phyloP scores from a whole-genome alignment of 371 early-diverging fungal genomes.

The Smittium culicis region DNA sequence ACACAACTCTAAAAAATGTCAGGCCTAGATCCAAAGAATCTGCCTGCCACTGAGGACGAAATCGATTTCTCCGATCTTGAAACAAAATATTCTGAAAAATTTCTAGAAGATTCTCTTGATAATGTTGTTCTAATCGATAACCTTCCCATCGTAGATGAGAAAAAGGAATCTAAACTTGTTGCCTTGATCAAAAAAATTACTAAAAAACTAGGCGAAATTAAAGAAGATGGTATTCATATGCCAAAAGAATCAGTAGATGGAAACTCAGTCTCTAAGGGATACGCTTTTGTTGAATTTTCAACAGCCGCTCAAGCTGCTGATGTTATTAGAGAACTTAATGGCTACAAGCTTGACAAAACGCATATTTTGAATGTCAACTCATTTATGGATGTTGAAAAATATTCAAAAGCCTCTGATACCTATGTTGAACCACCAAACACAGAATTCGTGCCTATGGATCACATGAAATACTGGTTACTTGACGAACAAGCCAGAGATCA shows the following conservation, averaged over 20 bases:
- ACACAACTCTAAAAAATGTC: conserved; percentile 17
- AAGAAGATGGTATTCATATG: conserved; percentile 72
- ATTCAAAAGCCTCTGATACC: conserved; percentile 54
- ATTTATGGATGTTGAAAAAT: conserved; percentile 83
- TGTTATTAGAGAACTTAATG: conserved; percentile 65
- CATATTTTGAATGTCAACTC: conserved; percentile 72
- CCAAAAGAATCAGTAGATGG: conserved; percentile 64
- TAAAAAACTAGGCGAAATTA: conserved; percentile 61
- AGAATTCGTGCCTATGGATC: conserved; percentile 60
- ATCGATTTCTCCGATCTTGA: conserved; percentile 85
- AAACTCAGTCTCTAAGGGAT: conserved; percentile 69
- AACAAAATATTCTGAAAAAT: conserved; percentile 40
- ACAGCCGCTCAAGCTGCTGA: conserved; percentile 66
- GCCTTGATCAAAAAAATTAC: conserved; percentile 66
- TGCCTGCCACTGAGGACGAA: conserved; percentile 29
- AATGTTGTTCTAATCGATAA: conserved; percentile 83
- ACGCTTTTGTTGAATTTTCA: conserved; percentile 85
- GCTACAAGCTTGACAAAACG: conserved; percentile 62
- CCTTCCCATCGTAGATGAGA: conserved; percentile 74
- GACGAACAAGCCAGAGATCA: conserved; percentile 84
- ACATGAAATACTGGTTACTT: conserved; percentile 76
- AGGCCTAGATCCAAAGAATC: conserved; percentile 20
- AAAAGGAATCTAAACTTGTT: conserved; percentile 72
- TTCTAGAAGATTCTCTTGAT: conserved; percentile 60
- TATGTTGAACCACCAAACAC: conserved; percentile 53